Conservation (phyloP, 1,139 yeast species). For the Geotrichum citri-aurantii region DNA sequence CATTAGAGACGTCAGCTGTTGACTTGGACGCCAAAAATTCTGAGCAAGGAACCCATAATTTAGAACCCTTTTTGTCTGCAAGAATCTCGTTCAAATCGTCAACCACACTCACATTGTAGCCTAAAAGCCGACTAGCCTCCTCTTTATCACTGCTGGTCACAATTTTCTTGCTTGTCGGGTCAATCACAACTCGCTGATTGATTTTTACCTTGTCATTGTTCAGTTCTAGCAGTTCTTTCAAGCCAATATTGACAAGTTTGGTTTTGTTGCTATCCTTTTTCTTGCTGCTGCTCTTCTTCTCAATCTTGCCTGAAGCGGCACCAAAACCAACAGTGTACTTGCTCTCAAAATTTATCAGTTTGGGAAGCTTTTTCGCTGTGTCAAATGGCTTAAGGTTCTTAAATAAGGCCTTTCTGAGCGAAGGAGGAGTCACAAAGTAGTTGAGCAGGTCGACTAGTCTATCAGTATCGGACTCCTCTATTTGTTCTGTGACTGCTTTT, state of each 20-base stretch:
- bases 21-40: slow-evolving; percentile 1
- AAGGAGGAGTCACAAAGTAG: slow-evolving; percentile 7
- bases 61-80: background rate
- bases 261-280: slow-evolving; percentile 1
- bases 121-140: background rate
- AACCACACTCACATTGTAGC: background rate
- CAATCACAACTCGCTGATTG: background rate
- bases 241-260: slow-evolving; percentile 1
- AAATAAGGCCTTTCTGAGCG: background rate
- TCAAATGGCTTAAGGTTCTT: background rate
- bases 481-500: background rate
- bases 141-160: background rate
- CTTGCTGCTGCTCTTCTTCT: background rate
- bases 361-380: background rate
- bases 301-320: background rate
- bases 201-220: background rate
- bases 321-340: slow-evolving; percentile 3
- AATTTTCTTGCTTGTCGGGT: background rate
- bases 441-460: background rate
- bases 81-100: background rate
- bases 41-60: slow-evolving; percentile 2
- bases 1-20: background rate
- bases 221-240: background rate
- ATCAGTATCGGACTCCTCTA: background rate
- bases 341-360: background rate